Conservation (phyloP, 352 stramenopile species). For the Globisporangium okanoganense region DNA sequence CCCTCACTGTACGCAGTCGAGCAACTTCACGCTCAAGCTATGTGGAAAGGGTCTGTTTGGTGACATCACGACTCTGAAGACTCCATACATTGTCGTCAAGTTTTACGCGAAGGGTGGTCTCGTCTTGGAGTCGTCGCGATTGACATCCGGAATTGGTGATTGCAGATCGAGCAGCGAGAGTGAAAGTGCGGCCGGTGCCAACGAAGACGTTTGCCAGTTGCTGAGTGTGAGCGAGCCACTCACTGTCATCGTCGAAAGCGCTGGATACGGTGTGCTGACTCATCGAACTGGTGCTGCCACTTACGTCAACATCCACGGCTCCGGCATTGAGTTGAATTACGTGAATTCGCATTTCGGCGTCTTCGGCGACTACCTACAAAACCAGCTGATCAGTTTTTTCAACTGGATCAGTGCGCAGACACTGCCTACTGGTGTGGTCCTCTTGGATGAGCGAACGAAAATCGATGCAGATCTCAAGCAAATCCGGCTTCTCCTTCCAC, state of each 20-base stretch:
- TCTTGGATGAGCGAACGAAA: constrained; percentile 47
- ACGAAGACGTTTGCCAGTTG: constrained; percentile 43
- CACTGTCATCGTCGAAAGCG: constrained; percentile 39
- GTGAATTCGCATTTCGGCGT: constrained; percentile 41
- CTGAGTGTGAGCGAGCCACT: constrained; percentile 27
- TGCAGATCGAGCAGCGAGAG: not conserved
- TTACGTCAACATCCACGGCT: constrained; percentile 40
- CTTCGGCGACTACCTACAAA: constrained; percentile 47
- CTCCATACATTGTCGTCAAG: constrained; percentile 25
- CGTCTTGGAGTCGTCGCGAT: constrained; percentile 39
- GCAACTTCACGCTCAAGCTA: constrained; percentile 40
- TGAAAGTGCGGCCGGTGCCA: not conserved
- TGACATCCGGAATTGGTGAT: constrained; percentile 9
- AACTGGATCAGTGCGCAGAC: constrained; percentile 55
- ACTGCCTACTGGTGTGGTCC: constrained; percentile 25
- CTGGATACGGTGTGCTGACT: constrained; percentile 32
- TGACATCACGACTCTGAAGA: constrained; percentile 39
- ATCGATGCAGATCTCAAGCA: constrained; percentile 37
- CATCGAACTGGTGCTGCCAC: constrained; percentile 40
- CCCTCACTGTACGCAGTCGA: constrained; percentile 32
- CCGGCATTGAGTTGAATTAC: constrained; percentile 56
- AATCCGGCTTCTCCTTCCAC: constrained; percentile 43
- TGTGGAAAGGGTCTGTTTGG: constrained; percentile 31
- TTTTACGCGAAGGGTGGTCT: constrained; percentile 34
- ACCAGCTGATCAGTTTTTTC: constrained; percentile 63